Conservation (phyloP, 257 asterid species). For the Pogostemon cablin region DNA sequence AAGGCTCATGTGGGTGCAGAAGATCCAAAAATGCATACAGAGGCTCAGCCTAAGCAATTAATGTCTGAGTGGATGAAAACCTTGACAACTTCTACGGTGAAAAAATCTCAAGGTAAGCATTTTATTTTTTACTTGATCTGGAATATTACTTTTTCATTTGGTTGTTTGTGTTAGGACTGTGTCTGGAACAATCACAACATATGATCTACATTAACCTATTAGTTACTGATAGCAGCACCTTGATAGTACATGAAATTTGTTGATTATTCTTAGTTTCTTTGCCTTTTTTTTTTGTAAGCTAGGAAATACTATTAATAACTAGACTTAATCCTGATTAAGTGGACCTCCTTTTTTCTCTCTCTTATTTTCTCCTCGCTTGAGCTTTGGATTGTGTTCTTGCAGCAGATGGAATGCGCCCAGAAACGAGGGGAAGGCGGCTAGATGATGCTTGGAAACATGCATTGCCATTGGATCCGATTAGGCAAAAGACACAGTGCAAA, state of each 20-base stretch:
- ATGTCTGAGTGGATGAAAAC: constrained; percentile 31
- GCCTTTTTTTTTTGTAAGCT: constrained; percentile 11
- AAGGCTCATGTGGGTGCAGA: constrained; percentile 24
- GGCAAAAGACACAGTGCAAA: constrained; percentile 55
- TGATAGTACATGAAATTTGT: constrained; percentile 13
- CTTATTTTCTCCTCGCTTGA: too few species aligned
- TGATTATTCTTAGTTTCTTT: constrained; percentile 1
- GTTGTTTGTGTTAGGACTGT: constrained; percentile 1
- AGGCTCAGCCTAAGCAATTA: constrained; percentile 23
- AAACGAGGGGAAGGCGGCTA: constrained; percentile 55
- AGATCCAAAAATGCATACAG: constrained; percentile 23
- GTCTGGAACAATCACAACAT: background rate
- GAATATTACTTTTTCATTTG: constrained; percentile 7
- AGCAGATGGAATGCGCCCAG: constrained; percentile 36
- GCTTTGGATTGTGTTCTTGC: constrained; percentile 6
- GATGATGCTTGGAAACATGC: constrained; percentile 63
- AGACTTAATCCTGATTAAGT: constrained; percentile 11
- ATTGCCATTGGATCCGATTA: constrained; percentile 48
- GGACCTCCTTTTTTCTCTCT: background rate
- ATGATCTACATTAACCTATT: background rate
- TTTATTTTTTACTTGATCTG: background rate
- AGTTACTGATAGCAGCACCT: background rate
- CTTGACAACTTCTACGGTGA: constrained; percentile 12
- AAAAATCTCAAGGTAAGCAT: constrained; percentile 36
- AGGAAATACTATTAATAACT: constrained; percentile 5